phyloP scores from a whole-genome alignment of 1,284 basidiomycete species.

The Irpex rosettiformis region DNA sequence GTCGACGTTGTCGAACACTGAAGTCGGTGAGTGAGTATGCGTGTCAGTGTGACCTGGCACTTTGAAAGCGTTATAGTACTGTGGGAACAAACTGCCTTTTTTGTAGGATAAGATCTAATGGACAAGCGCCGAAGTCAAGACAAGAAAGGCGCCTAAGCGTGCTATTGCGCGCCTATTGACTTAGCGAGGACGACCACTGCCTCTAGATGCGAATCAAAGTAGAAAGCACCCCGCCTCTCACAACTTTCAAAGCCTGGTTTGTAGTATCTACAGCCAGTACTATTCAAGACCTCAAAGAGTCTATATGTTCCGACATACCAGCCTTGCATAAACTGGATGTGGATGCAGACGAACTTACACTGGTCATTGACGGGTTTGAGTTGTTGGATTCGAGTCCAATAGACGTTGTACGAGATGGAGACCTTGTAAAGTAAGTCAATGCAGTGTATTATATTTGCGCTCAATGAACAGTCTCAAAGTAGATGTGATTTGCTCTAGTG shows the following conservation, averaged over 20 bases:
- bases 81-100: conserved; percentile 16
- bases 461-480: conserved; percentile 23
- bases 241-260: conserved; percentile 41
- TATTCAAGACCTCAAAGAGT: conserved; percentile 26
- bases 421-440: conserved; percentile 37
- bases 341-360: conserved; percentile 22
- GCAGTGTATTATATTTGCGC: conserved; percentile 3
- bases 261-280: conserved; percentile 25
- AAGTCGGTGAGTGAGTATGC: conserved; percentile 8
- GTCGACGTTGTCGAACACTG: neutral
- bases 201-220: conserved; percentile 40
- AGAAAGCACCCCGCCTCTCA: conserved; percentile 34
- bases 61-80: conserved; percentile 16
- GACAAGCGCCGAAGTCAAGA: neutral
- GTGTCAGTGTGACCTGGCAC: conserved; percentile 20
- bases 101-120: conserved; percentile 3
- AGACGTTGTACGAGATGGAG: conserved; percentile 41
- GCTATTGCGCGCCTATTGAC: neutral
- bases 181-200: neutral
- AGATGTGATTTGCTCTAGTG: conserved; percentile 11
- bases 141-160: neutral
- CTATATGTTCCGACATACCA: conserved; percentile 26
- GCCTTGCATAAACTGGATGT: conserved; percentile 20
- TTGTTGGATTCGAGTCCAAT: conserved; percentile 37
- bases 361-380: conserved; percentile 44